These are phyloP conservation scores for Curvularia sp. DNA, from an alignment of 2,329 filamentous ascomycete genomes.

Conservation along the genomic window DNA sequence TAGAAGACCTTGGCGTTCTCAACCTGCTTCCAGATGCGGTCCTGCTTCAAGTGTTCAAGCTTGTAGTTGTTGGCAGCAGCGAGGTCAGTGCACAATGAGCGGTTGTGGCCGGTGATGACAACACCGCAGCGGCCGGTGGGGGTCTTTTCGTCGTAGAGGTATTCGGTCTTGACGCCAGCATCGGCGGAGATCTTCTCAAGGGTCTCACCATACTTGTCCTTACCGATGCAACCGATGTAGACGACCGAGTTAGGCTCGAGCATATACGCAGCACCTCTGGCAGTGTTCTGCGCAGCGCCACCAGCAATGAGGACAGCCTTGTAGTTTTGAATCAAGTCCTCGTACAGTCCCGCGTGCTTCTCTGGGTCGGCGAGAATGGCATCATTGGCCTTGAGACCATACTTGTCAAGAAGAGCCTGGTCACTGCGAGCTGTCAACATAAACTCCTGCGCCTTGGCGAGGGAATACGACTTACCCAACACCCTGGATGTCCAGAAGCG, in stretches of 20 bases:
- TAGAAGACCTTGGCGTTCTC: conserved; percentile 90
- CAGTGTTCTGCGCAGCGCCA: conserved; percentile 96
- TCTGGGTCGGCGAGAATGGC: conserved; percentile 89
- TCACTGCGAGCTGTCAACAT: conserved; percentile 63
- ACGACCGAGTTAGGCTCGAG: conserved; percentile 88
- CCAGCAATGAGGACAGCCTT: conserved; percentile 94
- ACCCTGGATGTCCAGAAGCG: conserved; percentile 96
- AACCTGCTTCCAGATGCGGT: conserved; percentile 89
- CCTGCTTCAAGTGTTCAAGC: conserved; percentile 87
- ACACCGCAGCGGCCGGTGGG: conserved; percentile 95
- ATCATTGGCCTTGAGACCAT: conserved; percentile 92
- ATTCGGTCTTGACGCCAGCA: conserved; percentile 91
- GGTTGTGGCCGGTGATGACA: conserved; percentile 95
- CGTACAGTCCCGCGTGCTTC: conserved; percentile 88
- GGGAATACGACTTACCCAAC: conserved; percentile 60
- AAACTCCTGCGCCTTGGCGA: conserved; percentile 10
- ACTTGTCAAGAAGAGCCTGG: conserved; percentile 87
- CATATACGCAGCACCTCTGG: conserved; percentile 93
- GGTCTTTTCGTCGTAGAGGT: conserved; percentile 83
- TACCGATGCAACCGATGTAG: conserved; percentile 91
- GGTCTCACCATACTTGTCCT: conserved; percentile 93
- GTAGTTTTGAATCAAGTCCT: conserved; percentile 91
- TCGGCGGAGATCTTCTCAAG: conserved; percentile 85
- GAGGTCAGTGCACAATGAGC: conserved; percentile 92
- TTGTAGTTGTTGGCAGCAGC: conserved; percentile 98